Evolutionary conservation across 306 rosid species (phyloP).

Genomic region (Ziziphus jujuba): DNA sequence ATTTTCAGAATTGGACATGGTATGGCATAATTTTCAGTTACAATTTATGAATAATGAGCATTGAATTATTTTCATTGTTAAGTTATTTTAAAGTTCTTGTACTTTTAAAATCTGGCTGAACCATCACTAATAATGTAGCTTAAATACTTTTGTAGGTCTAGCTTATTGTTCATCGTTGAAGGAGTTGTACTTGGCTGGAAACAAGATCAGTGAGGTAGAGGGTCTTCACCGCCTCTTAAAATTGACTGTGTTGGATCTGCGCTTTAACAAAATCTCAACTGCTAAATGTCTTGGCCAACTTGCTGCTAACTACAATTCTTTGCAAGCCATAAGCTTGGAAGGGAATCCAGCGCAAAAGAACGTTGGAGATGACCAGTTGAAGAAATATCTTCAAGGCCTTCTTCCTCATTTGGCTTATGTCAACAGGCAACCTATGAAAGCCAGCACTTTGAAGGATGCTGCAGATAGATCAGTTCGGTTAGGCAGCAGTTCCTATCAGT

Average conservation of each 20-base stretch:
- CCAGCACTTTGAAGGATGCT: conserved; percentile 57
- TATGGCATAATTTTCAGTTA: conserved; percentile 31
- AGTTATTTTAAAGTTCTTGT: not conserved
- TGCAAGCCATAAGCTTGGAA: conserved; percentile 87
- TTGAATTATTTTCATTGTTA: not conserved
- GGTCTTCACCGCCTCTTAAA: conserved; percentile 95
- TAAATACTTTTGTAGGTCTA: conserved; percentile 53
- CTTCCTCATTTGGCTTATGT: conserved; percentile 85
- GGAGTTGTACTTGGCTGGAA: conserved; percentile 94
- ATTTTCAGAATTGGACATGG: conserved; percentile 88
- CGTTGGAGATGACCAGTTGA: conserved; percentile 92
- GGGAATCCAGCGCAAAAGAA: conserved; percentile 95
- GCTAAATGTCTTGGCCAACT: conserved; percentile 93
- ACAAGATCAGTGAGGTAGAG: conserved; percentile 94
- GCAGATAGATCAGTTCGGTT: conserved; percentile 67
- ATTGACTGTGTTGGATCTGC: conserved; percentile 73
- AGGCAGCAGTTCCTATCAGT: conserved; percentile 64
- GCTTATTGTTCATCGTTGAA: conserved; percentile 88
- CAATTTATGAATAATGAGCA: not conserved
- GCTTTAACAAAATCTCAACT: conserved; percentile 86
- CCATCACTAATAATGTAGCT: conserved; percentile 15
- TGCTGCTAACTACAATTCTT: conserved; percentile 85
- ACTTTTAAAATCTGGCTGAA: conserved; percentile 10
- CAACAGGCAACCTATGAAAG: conserved; percentile 64
- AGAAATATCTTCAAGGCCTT: conserved; percentile 82